Percentiles rank a stretch among this genome's conserved stretches.
These are phyloP conservation scores for Citrullus amarus DNA, from an alignment of 306 rosid species.

Conservation along the genomic window DNA sequence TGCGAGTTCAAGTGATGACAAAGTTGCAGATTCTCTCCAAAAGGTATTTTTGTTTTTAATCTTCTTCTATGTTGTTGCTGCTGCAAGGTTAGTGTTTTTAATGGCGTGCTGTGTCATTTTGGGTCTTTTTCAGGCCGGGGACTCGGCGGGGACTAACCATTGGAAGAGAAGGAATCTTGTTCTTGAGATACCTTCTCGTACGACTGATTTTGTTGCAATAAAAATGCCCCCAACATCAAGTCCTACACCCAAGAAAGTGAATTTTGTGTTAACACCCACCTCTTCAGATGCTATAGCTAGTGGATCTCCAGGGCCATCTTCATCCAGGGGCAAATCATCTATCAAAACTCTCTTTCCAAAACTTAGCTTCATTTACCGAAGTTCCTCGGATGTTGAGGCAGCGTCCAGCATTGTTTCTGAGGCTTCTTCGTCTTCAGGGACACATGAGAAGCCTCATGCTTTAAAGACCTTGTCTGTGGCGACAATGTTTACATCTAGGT, in stretches of 20 bases:
- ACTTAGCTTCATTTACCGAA: slow-evolving; percentile 49
- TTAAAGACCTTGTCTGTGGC: slow-evolving; percentile 64
- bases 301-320: slow-evolving; percentile 40
- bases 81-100: too few relatives aligned
- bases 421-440: slow-evolving; percentile 31
- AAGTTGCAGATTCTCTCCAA: slow-evolving; percentile 25
- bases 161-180: slow-evolving; percentile 54
- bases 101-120: neutral
- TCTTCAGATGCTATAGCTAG: slow-evolving; percentile 37
- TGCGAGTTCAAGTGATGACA: slow-evolving; percentile 20
- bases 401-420: slow-evolving; percentile 29
- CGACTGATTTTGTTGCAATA: slow-evolving; percentile 47
- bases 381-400: slow-evolving; percentile 57
- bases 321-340: slow-evolving; percentile 55
- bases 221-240: slow-evolving; percentile 66
- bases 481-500: slow-evolving; percentile 58
- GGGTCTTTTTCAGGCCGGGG: neutral
- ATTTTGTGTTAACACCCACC: slow-evolving; percentile 52
- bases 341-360: slow-evolving; percentile 58
- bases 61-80: neutral
- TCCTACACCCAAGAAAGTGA: slow-evolving; percentile 71
- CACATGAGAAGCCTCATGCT: slow-evolving; percentile 45
- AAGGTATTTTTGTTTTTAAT: slow-evolving; percentile 31
- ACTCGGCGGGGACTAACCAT: neutral
- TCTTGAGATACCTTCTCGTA: slow-evolving; percentile 53